Base-by-base conservation (phyloP, 2,329 filamentous ascomycete species). In the Ophiocordyceps robertsii region DNA sequence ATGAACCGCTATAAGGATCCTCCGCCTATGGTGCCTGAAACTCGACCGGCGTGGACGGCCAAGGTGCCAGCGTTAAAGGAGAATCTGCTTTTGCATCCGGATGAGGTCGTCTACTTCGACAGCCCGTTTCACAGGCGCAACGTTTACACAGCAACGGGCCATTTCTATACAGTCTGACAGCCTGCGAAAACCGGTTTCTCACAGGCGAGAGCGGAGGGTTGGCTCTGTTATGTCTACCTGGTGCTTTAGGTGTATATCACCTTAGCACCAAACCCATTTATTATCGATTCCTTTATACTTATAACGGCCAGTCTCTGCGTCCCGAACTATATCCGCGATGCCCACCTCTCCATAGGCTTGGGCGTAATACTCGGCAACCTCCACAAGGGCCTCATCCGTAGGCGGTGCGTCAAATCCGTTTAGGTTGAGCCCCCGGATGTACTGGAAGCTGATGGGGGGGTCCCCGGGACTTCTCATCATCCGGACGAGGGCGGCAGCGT, bases 401-500 rank as follows among this genome's bases (percentile, higher is more conserved):
- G 47, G 47, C 29, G 29, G n/a, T 40, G 43, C n/a, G n/a, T 46
- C 46, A 29, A 48, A 49, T 1, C 45, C 44, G 10, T 47, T 47
- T 27, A 43, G 41, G 31, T 49, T 47, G 12, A 49, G 33, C 4
- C 37, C 37, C 11, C 43, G 43, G 9, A 51, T n/a, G 12, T 47
- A 49, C 14, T 50, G 38, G 24, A 44, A 47, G 24, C 41, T 48
- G 11, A 51, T 32, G 3, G 49, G 46, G 10, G 37, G 43, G 14
- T 29, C 38, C 37, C 31, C 31, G 4, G 12, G 13, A 13, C 3
- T 7, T 16, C 31, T 10, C 31, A 49, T 43, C 5, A 32, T 31
- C 40, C 45, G 46, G 36, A 50, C 42, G 3, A 50, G 44, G 13
- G 49, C 47, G 12, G 47, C 45, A 8, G 49, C 47, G 32, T 50